phyloP scores from a whole-genome alignment of 2,329 filamentous ascomycete genomes.

The Dichotomopilus funicola region DNA sequence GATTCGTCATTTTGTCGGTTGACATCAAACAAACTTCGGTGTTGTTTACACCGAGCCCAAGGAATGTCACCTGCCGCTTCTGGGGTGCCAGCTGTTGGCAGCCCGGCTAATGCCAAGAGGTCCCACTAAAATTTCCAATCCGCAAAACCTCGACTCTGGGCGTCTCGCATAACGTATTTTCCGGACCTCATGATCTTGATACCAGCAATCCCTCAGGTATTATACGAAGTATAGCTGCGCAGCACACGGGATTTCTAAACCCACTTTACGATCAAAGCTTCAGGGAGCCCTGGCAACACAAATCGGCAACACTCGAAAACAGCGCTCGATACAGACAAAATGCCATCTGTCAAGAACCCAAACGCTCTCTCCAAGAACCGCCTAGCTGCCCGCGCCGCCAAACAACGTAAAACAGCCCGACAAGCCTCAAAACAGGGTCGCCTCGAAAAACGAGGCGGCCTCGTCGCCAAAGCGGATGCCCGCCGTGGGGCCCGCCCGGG shows the following conservation, averaged over 20 bases:
- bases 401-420: conserved; percentile 37
- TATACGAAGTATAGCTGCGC: no score
- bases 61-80: neutral
- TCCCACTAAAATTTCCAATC: conserved; percentile 9
- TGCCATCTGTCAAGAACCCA: conserved; percentile 53
- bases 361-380: conserved; percentile 52
- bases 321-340: conserved; percentile 25
- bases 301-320: neutral
- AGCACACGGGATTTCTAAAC: no score
- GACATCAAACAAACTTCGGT: no score
- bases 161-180: no score
- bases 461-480: conserved; percentile 32
- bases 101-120: neutral
- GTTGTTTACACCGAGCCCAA: neutral
- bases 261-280: no score
- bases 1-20: no score
- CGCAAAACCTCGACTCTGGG: no score
- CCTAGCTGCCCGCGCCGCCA: conserved; percentile 40
- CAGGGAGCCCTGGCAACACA: neutral
- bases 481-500: conserved; percentile 46
- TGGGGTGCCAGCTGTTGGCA: neutral
- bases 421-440: conserved; percentile 33
- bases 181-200: no score
- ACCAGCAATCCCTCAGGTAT: no score
- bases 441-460: conserved; percentile 12